Evolutionary conservation across 805 yeast species (phyloP).

Genomic region (Kodamaea jinghongensis): DNA sequence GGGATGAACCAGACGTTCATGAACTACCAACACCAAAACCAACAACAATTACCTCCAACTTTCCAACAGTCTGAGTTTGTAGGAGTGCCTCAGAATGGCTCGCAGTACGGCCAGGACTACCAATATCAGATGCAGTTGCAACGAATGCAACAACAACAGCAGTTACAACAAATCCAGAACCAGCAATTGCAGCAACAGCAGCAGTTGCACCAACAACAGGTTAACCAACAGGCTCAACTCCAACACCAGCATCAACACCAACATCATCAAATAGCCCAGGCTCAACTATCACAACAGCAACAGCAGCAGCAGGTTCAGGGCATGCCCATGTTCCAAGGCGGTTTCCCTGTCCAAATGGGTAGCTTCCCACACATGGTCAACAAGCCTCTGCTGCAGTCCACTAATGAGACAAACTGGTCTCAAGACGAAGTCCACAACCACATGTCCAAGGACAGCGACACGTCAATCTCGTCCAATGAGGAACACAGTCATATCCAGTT

Average conservation of each 20-base stretch:
- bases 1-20: slow-evolving; percentile 8
- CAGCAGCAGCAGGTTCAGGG: slow-evolving; percentile 11
- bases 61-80: slow-evolving; percentile 23
- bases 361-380: slow-evolving; percentile 4
- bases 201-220: slow-evolving; percentile 17
- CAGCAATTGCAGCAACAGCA: slow-evolving; percentile 23
- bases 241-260: slow-evolving; percentile 13
- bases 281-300: slow-evolving; percentile 16
- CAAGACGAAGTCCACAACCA: slow-evolving; percentile 30
- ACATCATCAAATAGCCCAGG: slow-evolving; percentile 10
- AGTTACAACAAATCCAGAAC: slow-evolving; percentile 26
- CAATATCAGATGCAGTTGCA: slow-evolving; percentile 9
- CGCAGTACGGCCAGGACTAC: slow-evolving; percentile 11
- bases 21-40: slow-evolving; percentile 31
- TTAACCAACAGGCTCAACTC: slow-evolving; percentile 12
- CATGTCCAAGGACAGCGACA: slow-evolving; percentile 36
- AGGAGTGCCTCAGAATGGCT: slow-evolving; percentile 5
- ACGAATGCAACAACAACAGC: slow-evolving; percentile 10
- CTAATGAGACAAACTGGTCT: slow-evolving; percentile 46
- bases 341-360: slow-evolving; percentile 8
- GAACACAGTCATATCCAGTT: slow-evolving; percentile 9
- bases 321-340: neutral
- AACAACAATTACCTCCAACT: slow-evolving; percentile 20
- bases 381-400: slow-evolving; percentile 25
- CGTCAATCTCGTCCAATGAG: slow-evolving; percentile 35